Base-by-base conservation (phyloP, 257 asterid genomes). In the Anisodus acutangulus region DNA sequence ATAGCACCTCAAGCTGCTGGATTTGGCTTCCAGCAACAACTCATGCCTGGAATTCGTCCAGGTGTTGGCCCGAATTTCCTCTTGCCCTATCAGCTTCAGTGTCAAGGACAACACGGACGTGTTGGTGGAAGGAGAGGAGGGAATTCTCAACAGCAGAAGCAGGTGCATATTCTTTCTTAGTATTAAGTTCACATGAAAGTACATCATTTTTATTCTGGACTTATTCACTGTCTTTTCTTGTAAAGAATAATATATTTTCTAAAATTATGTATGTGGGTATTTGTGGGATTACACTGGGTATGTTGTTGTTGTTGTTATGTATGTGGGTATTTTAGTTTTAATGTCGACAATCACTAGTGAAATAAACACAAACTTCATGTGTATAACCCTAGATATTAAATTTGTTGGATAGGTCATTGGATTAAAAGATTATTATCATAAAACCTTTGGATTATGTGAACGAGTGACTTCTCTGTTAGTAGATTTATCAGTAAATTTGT, bases 11-110 rank as follows among this genome's bases (percentile, higher is more conserved):
- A 87, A 68, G 85, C 92, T 31, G 90, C 91, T 59, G 90, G 92
- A 31, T 93, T 88, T 53, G 95, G 98, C 57, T 92, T 88, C 80
- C 97, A 90, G 83, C 94, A 88, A 72, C 97, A 86, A 81, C 92
- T 89, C 86, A 39, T 94, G 88, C 90, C 95, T 16, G 95, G 94
- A 58, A 31, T 94, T 12, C 95, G 88, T 78, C 84, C 94, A 6
- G 94, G 91, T 10, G 87, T 91, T 45, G 89, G 91, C 5, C 88
- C 93, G 9, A 91, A 90, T 71, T 95, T 88, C 64, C 84, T 92
- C 11, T 55, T 93, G 90, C 95, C 95, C 0, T 90, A 90, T 87
- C 97, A 89, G 76, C 88, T 88, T 66, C 98, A 91, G 62, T 89
- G 83, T 9, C 97, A 89, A 86, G 87, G 90, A 55, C 96, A 87